Evolutionary conservation across 2,329 filamentous ascomycete genomes (phyloP).

Genomic region (Pseudogymnoascus sp.): DNA sequence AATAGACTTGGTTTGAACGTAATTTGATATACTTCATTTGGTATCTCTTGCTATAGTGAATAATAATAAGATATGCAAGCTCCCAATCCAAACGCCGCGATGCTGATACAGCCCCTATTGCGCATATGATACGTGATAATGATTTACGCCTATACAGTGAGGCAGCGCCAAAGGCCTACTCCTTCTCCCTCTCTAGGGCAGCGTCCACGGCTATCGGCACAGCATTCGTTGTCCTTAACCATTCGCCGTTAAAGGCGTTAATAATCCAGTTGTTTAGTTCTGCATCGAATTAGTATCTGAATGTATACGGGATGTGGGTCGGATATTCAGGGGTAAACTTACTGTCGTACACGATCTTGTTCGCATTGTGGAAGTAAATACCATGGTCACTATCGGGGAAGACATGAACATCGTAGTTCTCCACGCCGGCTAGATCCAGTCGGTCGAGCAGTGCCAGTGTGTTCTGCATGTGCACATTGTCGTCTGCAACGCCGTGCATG

Average conservation of each 20-base stretch:
- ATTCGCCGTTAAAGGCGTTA: conserved; percentile 96
- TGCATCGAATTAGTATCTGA: conserved; percentile 34
- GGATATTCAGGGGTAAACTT: conserved; percentile 35
- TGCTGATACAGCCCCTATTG: neutral
- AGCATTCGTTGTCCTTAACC: conserved; percentile 46
- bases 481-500: conserved; percentile 94
- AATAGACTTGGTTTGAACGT: neutral
- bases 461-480: conserved; percentile 97
- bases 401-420: conserved; percentile 95
- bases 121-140: neutral
- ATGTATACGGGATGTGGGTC: neutral
- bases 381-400: conserved; percentile 95
- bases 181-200: conserved; percentile 15
- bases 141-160: neutral
- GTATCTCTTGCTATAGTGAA: neutral
- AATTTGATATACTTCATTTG: neutral
- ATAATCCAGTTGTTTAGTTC: conserved; percentile 84
- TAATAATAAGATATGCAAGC: neutral
- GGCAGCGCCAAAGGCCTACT: neutral
- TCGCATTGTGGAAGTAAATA: conserved; percentile 91
- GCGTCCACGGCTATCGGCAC: conserved; percentile 25
- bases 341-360: conserved; percentile 89
- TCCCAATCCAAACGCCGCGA: neutral
- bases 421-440: conserved; percentile 68
- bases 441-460: conserved; percentile 80